Percentiles rank a stretch among this genome's conserved stretches.
Conservation (phyloP, 2,329 filamentous ascomycete genomes). For the Neonectria faginata region DNA sequence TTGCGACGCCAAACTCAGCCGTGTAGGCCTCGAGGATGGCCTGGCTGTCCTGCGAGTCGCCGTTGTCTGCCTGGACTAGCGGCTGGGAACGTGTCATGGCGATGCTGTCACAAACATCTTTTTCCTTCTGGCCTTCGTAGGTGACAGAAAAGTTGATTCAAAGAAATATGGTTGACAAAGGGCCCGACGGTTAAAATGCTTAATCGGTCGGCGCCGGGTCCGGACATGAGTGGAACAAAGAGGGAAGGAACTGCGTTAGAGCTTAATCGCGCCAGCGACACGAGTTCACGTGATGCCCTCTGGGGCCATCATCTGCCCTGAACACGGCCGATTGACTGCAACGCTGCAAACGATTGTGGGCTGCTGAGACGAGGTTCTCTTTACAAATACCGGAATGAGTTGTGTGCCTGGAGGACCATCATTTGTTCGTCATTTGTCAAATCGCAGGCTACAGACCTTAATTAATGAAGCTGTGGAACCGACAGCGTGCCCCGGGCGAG, state of each 20-base stretch:
- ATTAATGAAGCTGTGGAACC: not conserved
- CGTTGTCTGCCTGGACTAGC: constrained; percentile 48
- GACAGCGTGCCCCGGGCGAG: not conserved
- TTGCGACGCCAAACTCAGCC: constrained; percentile 53
- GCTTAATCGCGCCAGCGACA: constrained; percentile 39
- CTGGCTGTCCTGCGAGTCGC: constrained; percentile 60
- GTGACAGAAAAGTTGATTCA: constrained; percentile 8
- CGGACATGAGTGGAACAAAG: constrained; percentile 14
- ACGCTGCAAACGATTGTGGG: not conserved
- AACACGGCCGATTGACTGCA: not conserved
- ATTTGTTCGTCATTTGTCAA: not conserved
- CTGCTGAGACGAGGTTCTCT: not conserved
- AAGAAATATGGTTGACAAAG: constrained; percentile 13
- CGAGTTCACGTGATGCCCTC: constrained; percentile 46
- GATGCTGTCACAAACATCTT: constrained; percentile 34
- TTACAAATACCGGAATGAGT: not conserved
- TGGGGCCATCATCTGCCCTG: not conserved
- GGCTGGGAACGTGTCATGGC: constrained; percentile 48
- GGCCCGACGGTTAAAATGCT: constrained; percentile 33
- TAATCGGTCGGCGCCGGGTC: constrained; percentile 25
- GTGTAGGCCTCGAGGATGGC: constrained; percentile 54
- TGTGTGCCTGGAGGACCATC: not conserved
- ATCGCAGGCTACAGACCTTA: not conserved
- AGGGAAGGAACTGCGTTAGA: not conserved
- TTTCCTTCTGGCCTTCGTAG: constrained; percentile 1